Conservation (phyloP, 2,329 filamentous ascomycete genomes). For the Penicillium corylophilum region DNA sequence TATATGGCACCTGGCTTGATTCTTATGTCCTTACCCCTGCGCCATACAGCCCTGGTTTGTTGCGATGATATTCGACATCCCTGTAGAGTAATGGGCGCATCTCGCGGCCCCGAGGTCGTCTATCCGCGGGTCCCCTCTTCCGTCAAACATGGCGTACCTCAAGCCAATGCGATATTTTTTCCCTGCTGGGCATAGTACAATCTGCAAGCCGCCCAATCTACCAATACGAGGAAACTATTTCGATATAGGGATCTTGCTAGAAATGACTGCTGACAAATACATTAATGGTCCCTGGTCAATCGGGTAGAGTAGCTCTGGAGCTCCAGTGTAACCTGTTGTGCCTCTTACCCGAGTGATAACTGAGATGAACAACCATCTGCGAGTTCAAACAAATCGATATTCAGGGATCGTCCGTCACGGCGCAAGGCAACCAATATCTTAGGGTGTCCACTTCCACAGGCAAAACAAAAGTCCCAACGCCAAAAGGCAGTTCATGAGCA, state of each 20-base stretch:
- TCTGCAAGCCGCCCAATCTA: background rate
- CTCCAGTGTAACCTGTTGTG: background rate
- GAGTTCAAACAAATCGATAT: background rate
- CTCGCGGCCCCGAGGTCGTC: slow-evolving; percentile 2
- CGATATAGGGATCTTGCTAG: background rate
- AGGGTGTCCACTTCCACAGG: background rate
- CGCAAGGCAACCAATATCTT: background rate
- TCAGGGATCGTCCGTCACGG: background rate
- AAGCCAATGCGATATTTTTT: background rate
- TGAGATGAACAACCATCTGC: background rate
- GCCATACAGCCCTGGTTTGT: background rate
- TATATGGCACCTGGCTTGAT: background rate
- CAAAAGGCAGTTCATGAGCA: slow-evolving; percentile 37
- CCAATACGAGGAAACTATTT: slow-evolving; percentile 1
- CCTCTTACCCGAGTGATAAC: background rate
- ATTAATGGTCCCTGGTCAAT: background rate
- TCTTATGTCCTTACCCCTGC: background rate
- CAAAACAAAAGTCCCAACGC: slow-evolving; percentile 29
- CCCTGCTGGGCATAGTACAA: background rate
- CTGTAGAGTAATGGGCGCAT: slow-evolving; percentile 7
- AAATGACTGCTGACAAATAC: background rate
- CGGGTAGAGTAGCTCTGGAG: background rate
- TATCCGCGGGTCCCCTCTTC: background rate
- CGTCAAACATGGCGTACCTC: background rate
- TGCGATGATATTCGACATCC: background rate